These are phyloP conservation scores for Dioscorea cayenensis DNA, from an alignment of 116 monocot genomes.

Conservation along the genomic window DNA sequence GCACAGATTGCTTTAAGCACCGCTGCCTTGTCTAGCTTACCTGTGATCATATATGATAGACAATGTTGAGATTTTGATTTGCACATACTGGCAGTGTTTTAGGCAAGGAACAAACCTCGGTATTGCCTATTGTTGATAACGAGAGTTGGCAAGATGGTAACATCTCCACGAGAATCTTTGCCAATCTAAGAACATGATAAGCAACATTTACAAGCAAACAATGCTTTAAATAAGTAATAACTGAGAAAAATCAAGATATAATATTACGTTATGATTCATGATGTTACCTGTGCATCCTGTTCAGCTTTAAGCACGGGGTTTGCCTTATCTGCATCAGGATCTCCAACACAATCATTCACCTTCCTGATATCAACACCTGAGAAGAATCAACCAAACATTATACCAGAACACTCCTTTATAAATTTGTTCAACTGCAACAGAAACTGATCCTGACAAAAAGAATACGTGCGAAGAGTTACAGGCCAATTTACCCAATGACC, in stretches of 20 bases:
- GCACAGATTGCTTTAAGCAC: constrained; percentile 93
- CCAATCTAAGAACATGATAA: constrained; percentile 51
- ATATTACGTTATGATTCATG: neutral
- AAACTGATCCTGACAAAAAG: neutral
- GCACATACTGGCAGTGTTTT: neutral
- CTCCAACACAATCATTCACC: constrained; percentile 81
- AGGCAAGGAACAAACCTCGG: constrained; percentile 34
- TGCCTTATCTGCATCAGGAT: constrained; percentile 81
- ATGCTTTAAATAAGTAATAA: neutral
- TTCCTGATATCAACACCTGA: constrained; percentile 71
- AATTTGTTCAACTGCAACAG: neutral
- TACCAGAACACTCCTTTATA: neutral
- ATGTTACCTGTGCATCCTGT: constrained; percentile 87
- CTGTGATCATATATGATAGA: constrained; percentile 24
- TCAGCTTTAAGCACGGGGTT: constrained; percentile 91
- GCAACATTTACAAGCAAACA: neutral
- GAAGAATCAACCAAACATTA: constrained; percentile 1
- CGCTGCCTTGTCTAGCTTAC: constrained; percentile 90
- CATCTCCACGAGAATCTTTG: constrained; percentile 80
- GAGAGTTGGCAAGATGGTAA: constrained; percentile 85
- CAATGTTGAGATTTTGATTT: neutral
- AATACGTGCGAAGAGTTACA: neutral
- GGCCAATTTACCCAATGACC: constrained; percentile 49
- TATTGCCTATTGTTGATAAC: constrained; percentile 81
- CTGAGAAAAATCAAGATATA: neutral